Conservation (phyloP, 2,329 filamentous ascomycete species). For the Fusarium nurragi region DNA sequence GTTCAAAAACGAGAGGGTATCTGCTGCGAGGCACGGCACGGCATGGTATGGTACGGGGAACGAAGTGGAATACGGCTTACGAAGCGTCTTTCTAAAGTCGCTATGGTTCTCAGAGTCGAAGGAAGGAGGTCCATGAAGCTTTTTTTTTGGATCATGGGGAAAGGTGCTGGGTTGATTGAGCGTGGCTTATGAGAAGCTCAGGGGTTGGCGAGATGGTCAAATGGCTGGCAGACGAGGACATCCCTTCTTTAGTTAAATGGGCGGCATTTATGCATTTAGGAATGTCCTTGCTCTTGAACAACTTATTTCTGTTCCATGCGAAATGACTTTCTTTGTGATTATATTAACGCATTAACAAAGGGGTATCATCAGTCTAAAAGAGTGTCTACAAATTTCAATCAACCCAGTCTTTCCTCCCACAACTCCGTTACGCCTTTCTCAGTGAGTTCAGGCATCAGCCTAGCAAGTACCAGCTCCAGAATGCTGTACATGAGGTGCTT, state of each 20-base stretch:
- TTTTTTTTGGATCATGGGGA: background rate
- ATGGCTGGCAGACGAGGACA: slow-evolving; percentile 22
- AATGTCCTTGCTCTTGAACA: slow-evolving; percentile 38
- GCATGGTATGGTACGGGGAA: slow-evolving; percentile 5
- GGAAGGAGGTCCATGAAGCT: background rate
- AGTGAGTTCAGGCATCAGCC: slow-evolving; percentile 83
- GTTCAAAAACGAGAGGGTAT: slow-evolving; percentile 36
- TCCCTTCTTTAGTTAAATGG: slow-evolving; percentile 41
- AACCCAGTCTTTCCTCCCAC: slow-evolving; percentile 74
- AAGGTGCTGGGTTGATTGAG: background rate
- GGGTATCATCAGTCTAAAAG: slow-evolving; percentile 38
- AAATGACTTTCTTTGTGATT: background rate
- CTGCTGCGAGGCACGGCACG: slow-evolving; percentile 43
- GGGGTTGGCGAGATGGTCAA: slow-evolving; percentile 10
- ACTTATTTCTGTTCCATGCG: background rate
- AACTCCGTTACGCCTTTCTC: slow-evolving; percentile 77
- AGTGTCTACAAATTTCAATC: slow-evolving; percentile 18
- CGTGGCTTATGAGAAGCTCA: background rate
- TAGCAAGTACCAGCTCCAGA: slow-evolving; percentile 82
- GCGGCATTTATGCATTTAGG: slow-evolving; percentile 44
- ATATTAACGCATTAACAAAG: slow-evolving; percentile 15
- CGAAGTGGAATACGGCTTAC: slow-evolving; percentile 4
- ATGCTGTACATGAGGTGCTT: slow-evolving; percentile 88
- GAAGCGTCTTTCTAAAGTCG: slow-evolving; percentile 1
- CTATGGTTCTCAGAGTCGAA: background rate